Evolutionary conservation across 805 yeast genomes (phyloP), one percentile per base, ranked within the genome.

Genomic region (Citeromyces nyonsensis): DNA sequence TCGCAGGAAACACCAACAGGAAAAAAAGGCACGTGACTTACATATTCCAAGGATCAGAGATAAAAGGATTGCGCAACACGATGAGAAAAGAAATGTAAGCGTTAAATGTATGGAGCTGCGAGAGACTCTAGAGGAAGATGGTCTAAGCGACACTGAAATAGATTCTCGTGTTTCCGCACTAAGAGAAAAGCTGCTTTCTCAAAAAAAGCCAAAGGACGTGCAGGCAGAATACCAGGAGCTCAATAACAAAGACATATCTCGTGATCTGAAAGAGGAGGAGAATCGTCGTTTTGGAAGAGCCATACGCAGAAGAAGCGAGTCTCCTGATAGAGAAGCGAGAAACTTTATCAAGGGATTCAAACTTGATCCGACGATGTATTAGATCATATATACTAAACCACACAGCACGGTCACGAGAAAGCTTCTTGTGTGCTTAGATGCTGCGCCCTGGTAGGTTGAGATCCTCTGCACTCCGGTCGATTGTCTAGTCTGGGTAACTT

Each of bases 61-160:
- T 35, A 22, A 38, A 9, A 60, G 48, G 4, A 42, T 64, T 14
- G n/a, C 30, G 3, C 43, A 36, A 0, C 72, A 63, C 38, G 54
- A 60, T 20, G 29, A 28, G 10, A 54, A 49, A 31, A 43, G 74
- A 30, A 39, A 40, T 12, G 42, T 66, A 1, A 73, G 66, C 31
- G 53, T 69, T 8, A 47, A 52, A 38, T 64, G 74, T 25, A 57
- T 62, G 59, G 69, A 69, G 29, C 55, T 62, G 18, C 41, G 74
- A 14, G 78, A 70, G 32, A 32, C 48, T 26, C 43, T 73, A 12
- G 80, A 72, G 38, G 52, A 57, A 6, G 48, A 44, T 7, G 56
- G 50, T 10, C 33, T 54, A 18, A 55, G 49, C 1, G 74, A 51
- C 20, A 51, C 47, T 1, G 56, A 48, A 24, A 52, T 60, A 10